Evolutionary conservation across 768 basidiomycete species (phyloP).

Genomic region (Phylloporus sp.): DNA sequence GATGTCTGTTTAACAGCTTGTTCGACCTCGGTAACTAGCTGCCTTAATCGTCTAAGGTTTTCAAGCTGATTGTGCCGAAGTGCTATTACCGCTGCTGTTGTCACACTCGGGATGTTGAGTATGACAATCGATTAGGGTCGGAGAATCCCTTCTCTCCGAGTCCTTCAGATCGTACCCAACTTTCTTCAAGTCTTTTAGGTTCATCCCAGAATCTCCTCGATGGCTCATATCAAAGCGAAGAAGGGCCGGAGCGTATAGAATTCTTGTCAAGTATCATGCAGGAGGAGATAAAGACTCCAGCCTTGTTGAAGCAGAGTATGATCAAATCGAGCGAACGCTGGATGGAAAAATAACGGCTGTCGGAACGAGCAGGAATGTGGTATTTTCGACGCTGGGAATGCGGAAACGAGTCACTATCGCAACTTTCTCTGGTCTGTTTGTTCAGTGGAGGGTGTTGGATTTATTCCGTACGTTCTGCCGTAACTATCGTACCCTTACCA

Average conservation of each 20-base stretch:
- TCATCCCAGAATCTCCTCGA: slow-evolving; percentile 61
- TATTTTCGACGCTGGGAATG: slow-evolving; percentile 7
- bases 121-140: slow-evolving; percentile 59
- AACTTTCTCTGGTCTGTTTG: slow-evolving; percentile 6
- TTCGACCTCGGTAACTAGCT: slow-evolving; percentile 6
- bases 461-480: slow-evolving; percentile 3
- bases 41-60: not conserved
- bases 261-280: slow-evolving; percentile 56
- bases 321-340: slow-evolving; percentile 54
- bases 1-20: not conserved
- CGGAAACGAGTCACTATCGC: slow-evolving; percentile 11
- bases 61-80: slow-evolving; percentile 5
- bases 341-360: slow-evolving; percentile 28
- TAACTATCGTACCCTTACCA: fast-evolving
- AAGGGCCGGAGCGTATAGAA: slow-evolving; percentile 41
- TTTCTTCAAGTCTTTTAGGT: slow-evolving; percentile 45
- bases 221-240: slow-evolving; percentile 60
- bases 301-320: slow-evolving; percentile 55
- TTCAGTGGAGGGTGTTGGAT: slow-evolving; percentile 10
- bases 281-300: slow-evolving; percentile 49
- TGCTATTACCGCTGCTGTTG: slow-evolving; percentile 38
- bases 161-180: slow-evolving; percentile 52
- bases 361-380: not conserved
- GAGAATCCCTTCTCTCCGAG: slow-evolving; percentile 59
- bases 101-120: slow-evolving; percentile 60